A percentile compares a stretch with the other conserved stretches of the same genome.
Conservation (phyloP, 768 basidiomycete genomes). For the Kwoniella heveanensis region DNA sequence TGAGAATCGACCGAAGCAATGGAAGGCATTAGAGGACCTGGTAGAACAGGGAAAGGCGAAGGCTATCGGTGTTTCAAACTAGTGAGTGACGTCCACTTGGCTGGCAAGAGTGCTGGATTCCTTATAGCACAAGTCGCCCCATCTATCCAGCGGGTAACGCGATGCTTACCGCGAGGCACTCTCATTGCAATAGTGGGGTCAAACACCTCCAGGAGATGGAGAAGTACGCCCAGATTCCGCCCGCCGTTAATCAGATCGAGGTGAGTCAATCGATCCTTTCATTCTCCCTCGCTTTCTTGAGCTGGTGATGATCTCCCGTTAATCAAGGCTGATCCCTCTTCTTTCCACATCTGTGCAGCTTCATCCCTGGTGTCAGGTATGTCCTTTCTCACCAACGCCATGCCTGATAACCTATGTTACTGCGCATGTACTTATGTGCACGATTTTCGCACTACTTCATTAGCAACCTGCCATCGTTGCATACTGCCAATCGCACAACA, state of each 20-base stretch:
- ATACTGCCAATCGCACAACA: conserved; percentile 44
- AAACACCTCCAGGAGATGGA: conserved; percentile 51
- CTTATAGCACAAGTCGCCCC: too few species aligned
- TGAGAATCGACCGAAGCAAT: conserved; percentile 49
- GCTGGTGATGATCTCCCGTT: too few species aligned
- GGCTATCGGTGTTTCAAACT: conserved; percentile 53
- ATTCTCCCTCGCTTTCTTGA: too few species aligned
- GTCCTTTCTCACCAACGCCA: too few species aligned
- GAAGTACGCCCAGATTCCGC: conserved; percentile 40
- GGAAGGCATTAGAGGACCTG: conserved; percentile 46
- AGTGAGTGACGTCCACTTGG: conserved; percentile 43
- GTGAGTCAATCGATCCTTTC: too few species aligned
- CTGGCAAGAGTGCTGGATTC: too few species aligned
- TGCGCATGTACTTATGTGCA: not conserved
- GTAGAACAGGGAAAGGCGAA: conserved; percentile 46
- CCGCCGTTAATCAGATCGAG: conserved; percentile 51
- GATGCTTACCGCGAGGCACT: too few species aligned
- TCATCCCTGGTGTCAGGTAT: conserved; percentile 48
- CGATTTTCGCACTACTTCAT: not conserved
- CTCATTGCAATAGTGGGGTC: conserved; percentile 43
- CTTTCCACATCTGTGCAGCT: conserved; percentile 20
- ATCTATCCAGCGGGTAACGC: too few species aligned
- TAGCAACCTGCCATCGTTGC: conserved; percentile 45
- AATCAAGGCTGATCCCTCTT: not conserved
- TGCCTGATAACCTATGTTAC: too few species aligned